Conservation (phyloP, 257 asterid species). For the Solanum megistacrolobum region DNA sequence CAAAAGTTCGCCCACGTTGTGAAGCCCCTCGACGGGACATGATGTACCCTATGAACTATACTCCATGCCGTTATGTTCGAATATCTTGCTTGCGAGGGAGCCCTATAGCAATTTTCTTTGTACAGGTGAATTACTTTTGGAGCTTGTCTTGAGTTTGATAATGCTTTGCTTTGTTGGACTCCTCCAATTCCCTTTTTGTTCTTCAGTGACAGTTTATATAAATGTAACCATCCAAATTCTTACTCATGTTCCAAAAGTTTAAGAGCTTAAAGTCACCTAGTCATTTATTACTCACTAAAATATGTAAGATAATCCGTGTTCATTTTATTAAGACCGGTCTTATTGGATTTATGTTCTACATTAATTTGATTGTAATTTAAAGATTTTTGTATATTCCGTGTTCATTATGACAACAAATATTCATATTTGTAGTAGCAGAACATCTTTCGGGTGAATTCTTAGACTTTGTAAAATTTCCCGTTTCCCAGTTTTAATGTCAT, state of each 20-base stretch:
- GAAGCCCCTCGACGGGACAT: conserved; percentile 99
- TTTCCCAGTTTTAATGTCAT: not conserved
- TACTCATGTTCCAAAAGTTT: not conserved
- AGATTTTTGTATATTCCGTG: not conserved
- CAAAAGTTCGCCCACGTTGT: conserved; percentile 89
- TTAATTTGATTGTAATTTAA: not conserved
- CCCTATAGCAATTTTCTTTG: conserved; percentile 88
- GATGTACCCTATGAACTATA: conserved; percentile 74
- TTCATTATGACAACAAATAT: not conserved
- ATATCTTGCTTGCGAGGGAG: conserved; percentile 96
- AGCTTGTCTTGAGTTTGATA: not conserved
- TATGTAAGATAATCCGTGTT: not conserved
- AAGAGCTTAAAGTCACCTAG: not conserved
- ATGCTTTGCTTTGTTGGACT: not conserved
- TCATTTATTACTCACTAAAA: not conserved
- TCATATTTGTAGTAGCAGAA: not conserved
- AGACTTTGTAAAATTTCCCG: not conserved
- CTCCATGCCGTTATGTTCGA: conserved; percentile 89
- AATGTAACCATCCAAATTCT: not conserved
- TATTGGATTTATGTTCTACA: not conserved
- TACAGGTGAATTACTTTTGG: conserved; percentile 49
- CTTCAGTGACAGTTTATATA: not conserved
- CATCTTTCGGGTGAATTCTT: not conserved
- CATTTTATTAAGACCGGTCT: not conserved
- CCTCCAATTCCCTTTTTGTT: not conserved